These are phyloP conservation scores for Arachnopeziza araneosa DNA, from an alignment of 2,329 filamentous ascomycete species.

Conservation along the genomic window DNA sequence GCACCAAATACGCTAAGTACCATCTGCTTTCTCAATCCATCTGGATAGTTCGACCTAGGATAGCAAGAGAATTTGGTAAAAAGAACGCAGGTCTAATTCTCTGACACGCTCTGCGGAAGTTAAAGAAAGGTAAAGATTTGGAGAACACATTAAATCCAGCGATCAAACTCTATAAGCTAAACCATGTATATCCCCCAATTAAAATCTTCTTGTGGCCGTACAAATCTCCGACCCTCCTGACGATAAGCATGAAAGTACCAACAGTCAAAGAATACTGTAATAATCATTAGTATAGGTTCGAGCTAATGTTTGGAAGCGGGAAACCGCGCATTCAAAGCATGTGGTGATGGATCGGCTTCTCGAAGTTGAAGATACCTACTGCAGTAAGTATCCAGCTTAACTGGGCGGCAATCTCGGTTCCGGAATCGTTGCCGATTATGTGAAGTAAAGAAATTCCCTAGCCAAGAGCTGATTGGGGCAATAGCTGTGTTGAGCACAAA, in stretches of 20 bases:
- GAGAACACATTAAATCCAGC: slow-evolving; percentile 27
- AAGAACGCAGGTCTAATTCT: slow-evolving; percentile 47
- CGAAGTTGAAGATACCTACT: not conserved
- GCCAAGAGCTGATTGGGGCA: slow-evolving; percentile 44
- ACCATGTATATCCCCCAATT: slow-evolving; percentile 39
- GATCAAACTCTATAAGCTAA: slow-evolving; percentile 22
- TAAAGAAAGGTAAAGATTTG: slow-evolving; percentile 34
- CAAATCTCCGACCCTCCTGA: slow-evolving; percentile 46
- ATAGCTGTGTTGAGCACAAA: slow-evolving; percentile 42
- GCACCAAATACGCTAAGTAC: slow-evolving; percentile 43
- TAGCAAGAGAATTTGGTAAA: slow-evolving; percentile 48
- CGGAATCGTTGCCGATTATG: slow-evolving; percentile 43
- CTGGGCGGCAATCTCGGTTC: slow-evolving; percentile 20
- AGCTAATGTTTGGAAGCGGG: not conserved
- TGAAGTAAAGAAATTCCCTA: slow-evolving; percentile 43
- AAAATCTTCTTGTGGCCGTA: slow-evolving; percentile 47
- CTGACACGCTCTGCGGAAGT: slow-evolving; percentile 48
- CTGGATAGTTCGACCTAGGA: slow-evolving; percentile 43
- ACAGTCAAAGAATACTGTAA: slow-evolving; percentile 37
- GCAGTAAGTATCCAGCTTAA: not conserved
- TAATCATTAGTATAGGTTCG: slow-evolving; percentile 13
- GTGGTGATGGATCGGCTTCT: too few species aligned
- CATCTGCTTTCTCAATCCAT: slow-evolving; percentile 39
- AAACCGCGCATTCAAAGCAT: too few species aligned
- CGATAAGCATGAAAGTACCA: slow-evolving; percentile 47